These are phyloP conservation scores for Phaseolus coccineus DNA, from an alignment of 331 rosid species.

Conservation along the genomic window DNA sequence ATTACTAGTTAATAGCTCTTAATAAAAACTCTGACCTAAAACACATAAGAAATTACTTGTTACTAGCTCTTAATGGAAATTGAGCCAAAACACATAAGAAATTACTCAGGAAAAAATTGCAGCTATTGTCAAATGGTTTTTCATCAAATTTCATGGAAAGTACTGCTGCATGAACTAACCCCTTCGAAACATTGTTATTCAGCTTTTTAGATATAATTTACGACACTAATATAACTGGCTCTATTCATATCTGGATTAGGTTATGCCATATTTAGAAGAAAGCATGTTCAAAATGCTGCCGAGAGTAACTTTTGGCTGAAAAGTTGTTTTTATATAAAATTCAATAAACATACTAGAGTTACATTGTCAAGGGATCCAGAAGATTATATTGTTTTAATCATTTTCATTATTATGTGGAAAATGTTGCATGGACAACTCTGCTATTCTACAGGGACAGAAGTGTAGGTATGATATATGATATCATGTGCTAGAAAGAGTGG, in stretches of 20 bases:
- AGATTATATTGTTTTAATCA: not conserved
- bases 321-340: not conserved
- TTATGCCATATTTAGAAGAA: not conserved
- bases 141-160: not conserved
- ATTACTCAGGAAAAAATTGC: not conserved
- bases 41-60: too few species aligned
- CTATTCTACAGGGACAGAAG: too few species aligned
- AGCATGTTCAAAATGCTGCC: not conserved
- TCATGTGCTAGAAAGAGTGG: too few species aligned
- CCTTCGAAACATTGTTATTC: not conserved
- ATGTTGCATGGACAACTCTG: too few species aligned
- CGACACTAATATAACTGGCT: not conserved
- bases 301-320: not conserved
- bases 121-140: not conserved
- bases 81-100: not conserved
- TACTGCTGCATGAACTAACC: conserved; percentile 3
- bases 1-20: not conserved
- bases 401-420: not conserved
- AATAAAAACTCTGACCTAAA: too few species aligned
- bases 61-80: not conserved
- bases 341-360: not conserved
- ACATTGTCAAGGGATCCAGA: conserved; percentile 8
- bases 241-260: not conserved
- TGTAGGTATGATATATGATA: too few species aligned
- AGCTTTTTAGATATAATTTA: not conserved